Evolutionary conservation across 768 basidiomycete genomes (phyloP), one percentile per base, ranked within the genome.

Genomic region (Mycena sanguinolenta): DNA sequence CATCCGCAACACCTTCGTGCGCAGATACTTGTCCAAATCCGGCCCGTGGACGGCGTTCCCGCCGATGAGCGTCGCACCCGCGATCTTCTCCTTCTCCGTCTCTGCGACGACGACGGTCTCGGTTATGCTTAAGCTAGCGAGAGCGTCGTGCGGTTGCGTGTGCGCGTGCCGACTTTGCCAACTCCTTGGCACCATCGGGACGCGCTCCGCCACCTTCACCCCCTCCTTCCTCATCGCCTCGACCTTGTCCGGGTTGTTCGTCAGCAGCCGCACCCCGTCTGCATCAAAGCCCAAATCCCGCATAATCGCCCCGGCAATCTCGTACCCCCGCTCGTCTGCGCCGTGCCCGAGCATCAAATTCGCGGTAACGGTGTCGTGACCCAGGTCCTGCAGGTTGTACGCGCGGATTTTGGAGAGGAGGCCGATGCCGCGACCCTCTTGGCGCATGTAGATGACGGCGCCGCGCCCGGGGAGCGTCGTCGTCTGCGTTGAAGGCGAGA

Each of bases 201-300:
- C 94, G 17, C 96, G 89, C 80, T 99, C 96, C 5, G 85, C 84
- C 23, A 99, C 89, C 21, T 79, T 82, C 61, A 99, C 85, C 12
- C 95, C 94, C 79, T 98, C 97, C 75, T 85, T 87, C 80, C 92
- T 88, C 74, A 99, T 82, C 53, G 96, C 96, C 71, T 89, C 87
- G 49, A 99, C 92, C 83, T 99, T 99, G 82, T 97, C 97, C 13
- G 98, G 98, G 81, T 99, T 99, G 82, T 99, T 99, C 67, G 98
- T 99, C 81, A 99, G 82, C 73, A 98, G 83, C 65, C 93, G 84
- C 62, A 97, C 88, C n/a, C n/a, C n/a, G 53, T 89, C 89, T 75
- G 88, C 80, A 63, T 87, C 93, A 17, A 99, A 82, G 9, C 92
- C 93, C 2, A 99, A 84, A 80, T 99, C 98, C 6, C 90, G 88